These are phyloP conservation scores for Aspergillus calidoustus DNA, from an alignment of 2,329 filamentous ascomycete genomes.

Conservation along the genomic window DNA sequence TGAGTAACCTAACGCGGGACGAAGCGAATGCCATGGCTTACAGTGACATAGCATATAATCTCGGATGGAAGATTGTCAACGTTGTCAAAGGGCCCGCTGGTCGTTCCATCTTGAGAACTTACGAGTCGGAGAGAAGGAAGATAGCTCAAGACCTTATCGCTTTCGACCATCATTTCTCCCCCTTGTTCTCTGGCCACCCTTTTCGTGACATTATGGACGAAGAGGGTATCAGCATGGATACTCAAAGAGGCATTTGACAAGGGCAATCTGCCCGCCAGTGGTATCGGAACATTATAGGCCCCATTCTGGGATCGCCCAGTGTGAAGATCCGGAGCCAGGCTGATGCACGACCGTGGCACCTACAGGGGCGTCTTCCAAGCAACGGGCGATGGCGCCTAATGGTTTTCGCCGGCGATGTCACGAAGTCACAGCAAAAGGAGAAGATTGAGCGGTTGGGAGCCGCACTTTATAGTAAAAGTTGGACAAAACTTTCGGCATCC, in stretches of 20 bases:
- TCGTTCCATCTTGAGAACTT: constrained; percentile 55
- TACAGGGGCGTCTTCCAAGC: constrained; percentile 41
- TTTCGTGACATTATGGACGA: constrained; percentile 64
- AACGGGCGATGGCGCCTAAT: constrained; percentile 46
- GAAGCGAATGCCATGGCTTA: background rate
- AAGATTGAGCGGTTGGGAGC: constrained; percentile 56
- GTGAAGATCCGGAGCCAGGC: constrained; percentile 42
- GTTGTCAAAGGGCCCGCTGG: constrained; percentile 51
- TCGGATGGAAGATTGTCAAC: constrained; percentile 61
- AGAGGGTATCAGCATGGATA: constrained; percentile 64
- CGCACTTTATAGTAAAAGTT: constrained; percentile 34
- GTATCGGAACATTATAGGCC: constrained; percentile 43
- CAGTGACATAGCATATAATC: constrained; percentile 51
- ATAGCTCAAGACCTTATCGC: constrained; percentile 40
- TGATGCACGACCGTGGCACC: constrained; percentile 45
- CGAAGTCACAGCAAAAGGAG: constrained; percentile 46
- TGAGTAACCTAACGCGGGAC: constrained; percentile 11
- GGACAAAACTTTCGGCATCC: constrained; percentile 14
- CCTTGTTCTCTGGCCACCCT: constrained; percentile 61
- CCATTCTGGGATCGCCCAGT: constrained; percentile 26
- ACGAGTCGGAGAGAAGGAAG: constrained; percentile 61
- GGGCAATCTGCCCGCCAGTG: constrained; percentile 64
- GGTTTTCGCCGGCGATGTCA: constrained; percentile 66
- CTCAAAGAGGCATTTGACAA: constrained; percentile 66
- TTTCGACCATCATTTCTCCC: constrained; percentile 63